Conservation (phyloP, 306 rosid species). For the Urtica urens region DNA sequence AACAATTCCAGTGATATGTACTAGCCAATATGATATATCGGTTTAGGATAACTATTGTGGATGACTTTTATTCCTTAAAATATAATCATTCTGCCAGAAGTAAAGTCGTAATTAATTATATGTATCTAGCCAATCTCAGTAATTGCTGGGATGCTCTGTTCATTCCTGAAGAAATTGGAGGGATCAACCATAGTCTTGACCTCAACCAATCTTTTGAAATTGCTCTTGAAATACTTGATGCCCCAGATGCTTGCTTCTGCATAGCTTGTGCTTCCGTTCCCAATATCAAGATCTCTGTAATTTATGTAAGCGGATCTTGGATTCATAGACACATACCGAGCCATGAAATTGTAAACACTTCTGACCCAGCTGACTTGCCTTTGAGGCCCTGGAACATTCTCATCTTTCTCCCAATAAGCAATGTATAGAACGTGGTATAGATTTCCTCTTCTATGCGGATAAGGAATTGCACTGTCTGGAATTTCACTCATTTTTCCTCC, state of each 20-base stretch:
- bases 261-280: constrained; percentile 31
- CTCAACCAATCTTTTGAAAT: constrained; percentile 48
- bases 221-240: constrained; percentile 54
- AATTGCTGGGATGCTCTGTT: constrained; percentile 91
- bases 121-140: too few relatives aligned
- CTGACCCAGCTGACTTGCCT: constrained; percentile 60
- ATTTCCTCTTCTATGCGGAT: constrained; percentile 69
- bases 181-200: constrained; percentile 72
- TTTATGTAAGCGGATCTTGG: constrained; percentile 83
- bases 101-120: too few relatives aligned
- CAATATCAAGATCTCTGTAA: constrained; percentile 79
- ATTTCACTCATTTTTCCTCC: constrained; percentile 67
- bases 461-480: constrained; percentile 48
- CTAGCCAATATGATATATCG: too few relatives aligned
- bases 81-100: too few relatives aligned
- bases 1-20: too few relatives aligned
- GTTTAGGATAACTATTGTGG: too few relatives aligned
- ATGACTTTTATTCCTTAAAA: too few relatives aligned
- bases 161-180: constrained; percentile 71
- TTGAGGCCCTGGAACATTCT: too few relatives aligned
- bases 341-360: constrained; percentile 59
- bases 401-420: constrained; percentile 29
- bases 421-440: constrained; percentile 57
- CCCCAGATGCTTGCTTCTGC: constrained; percentile 63
- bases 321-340: constrained; percentile 47